A percentile compares a stretch with the other conserved stretches of the same genome.
Conservation (phyloP, 495 filamentous ascomycete genomes). For the Hypoxylon intermedium region DNA sequence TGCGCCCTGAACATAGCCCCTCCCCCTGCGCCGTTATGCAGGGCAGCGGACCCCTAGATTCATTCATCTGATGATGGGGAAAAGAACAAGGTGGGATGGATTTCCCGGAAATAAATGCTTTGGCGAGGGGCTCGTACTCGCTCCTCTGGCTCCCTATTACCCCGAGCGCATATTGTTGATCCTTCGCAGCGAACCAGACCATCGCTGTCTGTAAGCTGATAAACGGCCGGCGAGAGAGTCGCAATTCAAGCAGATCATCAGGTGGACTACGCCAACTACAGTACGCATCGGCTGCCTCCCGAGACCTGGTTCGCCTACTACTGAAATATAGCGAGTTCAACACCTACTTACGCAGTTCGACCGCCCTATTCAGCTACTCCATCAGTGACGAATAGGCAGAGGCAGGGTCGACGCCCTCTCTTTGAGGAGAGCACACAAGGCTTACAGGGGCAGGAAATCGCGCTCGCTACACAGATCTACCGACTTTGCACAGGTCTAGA, state of each 20-base stretch:
- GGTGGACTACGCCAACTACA: slow-evolving; percentile 19
- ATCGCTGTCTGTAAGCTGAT: slow-evolving; percentile 5
- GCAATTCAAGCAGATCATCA: slow-evolving; percentile 29
- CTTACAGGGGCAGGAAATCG: not conserved
- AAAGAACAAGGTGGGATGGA: slow-evolving; percentile 20
- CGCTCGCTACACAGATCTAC: slow-evolving; percentile 18
- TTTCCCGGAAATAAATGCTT: slow-evolving; percentile 23
- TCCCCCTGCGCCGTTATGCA: slow-evolving; percentile 31
- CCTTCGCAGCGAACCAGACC: slow-evolving; percentile 10
- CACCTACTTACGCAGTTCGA: not conserved
- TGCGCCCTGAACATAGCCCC: not conserved
- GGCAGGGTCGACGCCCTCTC: not conserved
- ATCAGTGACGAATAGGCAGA: not conserved
- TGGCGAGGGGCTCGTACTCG: slow-evolving; percentile 15
- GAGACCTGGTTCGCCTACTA: slow-evolving; percentile 5
- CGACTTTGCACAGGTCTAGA: slow-evolving; percentile 9
- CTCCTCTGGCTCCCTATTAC: slow-evolving; percentile 23
- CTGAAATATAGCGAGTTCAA: not conserved
- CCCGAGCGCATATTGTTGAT: slow-evolving; percentile 8
- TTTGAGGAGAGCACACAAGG: slow-evolving; percentile 6
- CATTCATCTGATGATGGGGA: slow-evolving; percentile 10
- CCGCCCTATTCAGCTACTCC: not conserved
- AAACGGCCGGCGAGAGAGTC: not conserved
- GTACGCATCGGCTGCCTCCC: slow-evolving; percentile 22
- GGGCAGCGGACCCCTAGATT: slow-evolving; percentile 30